These are phyloP conservation scores for Termitomyces sp. DNA, from an alignment of 768 basidiomycete species.

Conservation along the genomic window DNA sequence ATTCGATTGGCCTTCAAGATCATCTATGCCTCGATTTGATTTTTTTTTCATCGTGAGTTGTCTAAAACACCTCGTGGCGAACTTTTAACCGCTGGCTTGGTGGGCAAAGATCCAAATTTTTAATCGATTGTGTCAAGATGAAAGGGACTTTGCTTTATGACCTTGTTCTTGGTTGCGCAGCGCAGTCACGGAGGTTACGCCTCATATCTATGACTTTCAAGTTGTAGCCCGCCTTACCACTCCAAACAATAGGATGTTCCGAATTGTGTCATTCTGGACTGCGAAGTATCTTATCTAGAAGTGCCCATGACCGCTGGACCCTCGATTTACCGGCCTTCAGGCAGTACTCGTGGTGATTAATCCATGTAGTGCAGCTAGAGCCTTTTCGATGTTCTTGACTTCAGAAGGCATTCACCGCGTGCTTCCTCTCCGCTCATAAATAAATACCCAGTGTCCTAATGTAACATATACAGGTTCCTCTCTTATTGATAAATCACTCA, in stretches of 20 bases:
- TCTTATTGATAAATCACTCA: not conserved
- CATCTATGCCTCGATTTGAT: not conserved
- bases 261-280: not conserved
- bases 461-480: not conserved
- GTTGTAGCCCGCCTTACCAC: not conserved
- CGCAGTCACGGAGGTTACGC: not conserved
- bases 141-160: not conserved
- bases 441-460: not conserved
- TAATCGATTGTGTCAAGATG: not conserved
- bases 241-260: not conserved
- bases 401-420: not conserved
- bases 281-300: not conserved
- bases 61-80: not conserved
- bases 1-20: not conserved
- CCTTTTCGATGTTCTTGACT: not conserved
- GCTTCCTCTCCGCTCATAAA: not conserved
- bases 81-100: not conserved
- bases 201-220: not conserved
- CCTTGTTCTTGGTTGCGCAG: not conserved
- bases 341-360: not conserved
- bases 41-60: not conserved
- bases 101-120: not conserved
- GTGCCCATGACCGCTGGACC: not conserved
- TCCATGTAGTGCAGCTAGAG: not conserved
- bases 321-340: not conserved